Conservation (phyloP, 2,329 filamentous ascomycete species). For the Phaeosphaeria sp. region DNA sequence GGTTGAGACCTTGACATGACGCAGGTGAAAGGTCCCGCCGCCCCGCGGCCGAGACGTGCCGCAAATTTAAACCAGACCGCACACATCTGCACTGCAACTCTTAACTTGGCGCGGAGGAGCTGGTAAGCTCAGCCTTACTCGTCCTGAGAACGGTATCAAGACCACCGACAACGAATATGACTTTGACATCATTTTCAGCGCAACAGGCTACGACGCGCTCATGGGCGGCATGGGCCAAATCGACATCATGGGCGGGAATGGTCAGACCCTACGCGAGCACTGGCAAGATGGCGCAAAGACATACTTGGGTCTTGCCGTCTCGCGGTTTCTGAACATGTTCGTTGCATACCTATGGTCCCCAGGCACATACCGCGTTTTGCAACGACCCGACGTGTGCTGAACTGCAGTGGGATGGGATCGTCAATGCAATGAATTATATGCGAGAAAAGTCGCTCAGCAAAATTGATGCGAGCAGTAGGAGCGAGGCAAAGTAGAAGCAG, state of each 20-base stretch:
- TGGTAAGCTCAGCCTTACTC: too few species aligned
- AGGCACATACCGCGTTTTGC: constrained; percentile 63
- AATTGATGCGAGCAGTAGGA: constrained; percentile 58
- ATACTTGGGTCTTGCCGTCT: constrained; percentile 50
- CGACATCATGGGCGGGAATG: constrained; percentile 40
- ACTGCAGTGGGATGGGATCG: constrained; percentile 65
- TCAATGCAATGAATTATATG: constrained; percentile 59
- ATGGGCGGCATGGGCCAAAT: constrained; percentile 47
- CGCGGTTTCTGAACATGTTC: constrained; percentile 52
- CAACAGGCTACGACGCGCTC: constrained; percentile 53
- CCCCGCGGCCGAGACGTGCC: too few species aligned
- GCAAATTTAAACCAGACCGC: too few species aligned
- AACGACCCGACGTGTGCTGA: constrained; percentile 65
- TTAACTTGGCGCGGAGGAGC: too few species aligned
- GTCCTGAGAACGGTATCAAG: constrained; percentile 57
- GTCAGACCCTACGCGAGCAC: constrained; percentile 22
- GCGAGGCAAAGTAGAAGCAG: constrained; percentile 59
- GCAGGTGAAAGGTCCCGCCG: too few species aligned
- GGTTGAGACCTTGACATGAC: too few species aligned
- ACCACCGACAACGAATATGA: constrained; percentile 55
- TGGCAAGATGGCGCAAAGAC: constrained; percentile 29
- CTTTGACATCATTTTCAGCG: constrained; percentile 61
- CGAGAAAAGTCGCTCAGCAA: constrained; percentile 55
- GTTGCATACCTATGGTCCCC: constrained; percentile 59
- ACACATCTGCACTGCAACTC: too few species aligned